A percentile compares a stretch with the other conserved stretches of the same genome.
These are phyloP conservation scores for Neonectria hederae DNA, from an alignment of 2,329 filamentous ascomycete genomes.

Conservation along the genomic window DNA sequence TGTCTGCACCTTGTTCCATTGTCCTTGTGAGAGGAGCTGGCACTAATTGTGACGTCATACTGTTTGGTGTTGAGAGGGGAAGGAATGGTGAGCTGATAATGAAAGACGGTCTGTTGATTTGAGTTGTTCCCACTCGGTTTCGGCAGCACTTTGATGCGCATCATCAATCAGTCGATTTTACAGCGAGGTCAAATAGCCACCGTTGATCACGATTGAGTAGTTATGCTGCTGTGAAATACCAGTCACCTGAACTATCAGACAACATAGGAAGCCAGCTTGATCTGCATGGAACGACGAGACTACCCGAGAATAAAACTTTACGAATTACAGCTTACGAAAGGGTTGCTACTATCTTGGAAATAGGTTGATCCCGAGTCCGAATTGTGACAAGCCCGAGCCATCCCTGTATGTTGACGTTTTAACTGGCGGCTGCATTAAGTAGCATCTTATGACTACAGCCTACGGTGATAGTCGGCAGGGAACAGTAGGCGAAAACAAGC, in stretches of 20 bases:
- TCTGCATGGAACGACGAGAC: not conserved
- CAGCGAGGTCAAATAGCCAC: not conserved
- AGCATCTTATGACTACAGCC: not conserved
- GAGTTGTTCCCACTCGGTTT: not conserved
- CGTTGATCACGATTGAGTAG: not conserved
- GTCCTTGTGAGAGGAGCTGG: not conserved
- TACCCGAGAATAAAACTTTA: not conserved
- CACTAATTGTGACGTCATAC: not conserved
- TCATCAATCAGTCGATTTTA: not conserved
- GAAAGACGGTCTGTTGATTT: not conserved
- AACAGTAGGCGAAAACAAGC: not conserved
- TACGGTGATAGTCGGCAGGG: not conserved
- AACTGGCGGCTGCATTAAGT: not conserved
- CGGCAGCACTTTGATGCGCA: not conserved
- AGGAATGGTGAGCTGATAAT: not conserved
- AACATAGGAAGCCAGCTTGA: not conserved
- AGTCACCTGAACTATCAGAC: too few species aligned
- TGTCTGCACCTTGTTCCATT: not conserved
- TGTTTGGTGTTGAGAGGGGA: not conserved
- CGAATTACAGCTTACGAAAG: not conserved
- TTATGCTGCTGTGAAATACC: too few species aligned
- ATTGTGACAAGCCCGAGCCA: too few species aligned
- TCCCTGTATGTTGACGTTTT: too few species aligned
- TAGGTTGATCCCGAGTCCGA: too few species aligned
- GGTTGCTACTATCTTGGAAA: not conserved